Evolutionary conservation across 148 eudicot species (phyloP).

Genomic region (Rhododendron ovatum): DNA sequence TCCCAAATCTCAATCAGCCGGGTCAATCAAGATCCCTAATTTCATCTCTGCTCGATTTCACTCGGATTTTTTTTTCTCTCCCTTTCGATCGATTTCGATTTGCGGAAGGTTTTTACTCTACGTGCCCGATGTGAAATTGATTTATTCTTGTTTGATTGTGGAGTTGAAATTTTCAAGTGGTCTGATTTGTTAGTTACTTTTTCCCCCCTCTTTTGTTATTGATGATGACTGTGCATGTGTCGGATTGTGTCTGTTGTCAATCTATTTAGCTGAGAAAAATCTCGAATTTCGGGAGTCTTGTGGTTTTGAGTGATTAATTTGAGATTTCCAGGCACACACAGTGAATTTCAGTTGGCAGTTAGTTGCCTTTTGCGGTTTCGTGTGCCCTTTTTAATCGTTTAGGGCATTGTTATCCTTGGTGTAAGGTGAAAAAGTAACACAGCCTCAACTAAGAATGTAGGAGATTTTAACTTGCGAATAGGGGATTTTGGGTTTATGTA

Average conservation of each 20-base stretch:
- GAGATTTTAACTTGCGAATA: background rate
- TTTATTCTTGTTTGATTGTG: background rate
- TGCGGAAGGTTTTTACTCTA: background rate
- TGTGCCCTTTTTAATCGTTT: background rate
- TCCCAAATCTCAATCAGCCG: background rate
- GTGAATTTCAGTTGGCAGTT: background rate
- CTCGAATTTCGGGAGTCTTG: background rate
- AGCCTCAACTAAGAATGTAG: background rate
- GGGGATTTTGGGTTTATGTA: background rate
- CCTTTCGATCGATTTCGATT: background rate
- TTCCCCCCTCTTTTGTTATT: background rate
- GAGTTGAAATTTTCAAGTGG: background rate
- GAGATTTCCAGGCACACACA: background rate
- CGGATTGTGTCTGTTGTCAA: background rate
- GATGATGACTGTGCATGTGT: background rate
- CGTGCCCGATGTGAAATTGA: background rate
- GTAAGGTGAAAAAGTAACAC: background rate
- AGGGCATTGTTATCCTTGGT: background rate
- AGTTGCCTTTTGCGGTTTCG: background rate
- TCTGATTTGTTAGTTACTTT: background rate
- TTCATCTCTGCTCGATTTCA: background rate
- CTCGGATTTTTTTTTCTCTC: background rate
- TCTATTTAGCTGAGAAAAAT: background rate
- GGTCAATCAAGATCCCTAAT: slow-evolving; percentile 3
- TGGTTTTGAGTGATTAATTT: background rate